Conservation (phyloP, 148 eudicot species). For the Amaranthus hypochondriacus region DNA sequence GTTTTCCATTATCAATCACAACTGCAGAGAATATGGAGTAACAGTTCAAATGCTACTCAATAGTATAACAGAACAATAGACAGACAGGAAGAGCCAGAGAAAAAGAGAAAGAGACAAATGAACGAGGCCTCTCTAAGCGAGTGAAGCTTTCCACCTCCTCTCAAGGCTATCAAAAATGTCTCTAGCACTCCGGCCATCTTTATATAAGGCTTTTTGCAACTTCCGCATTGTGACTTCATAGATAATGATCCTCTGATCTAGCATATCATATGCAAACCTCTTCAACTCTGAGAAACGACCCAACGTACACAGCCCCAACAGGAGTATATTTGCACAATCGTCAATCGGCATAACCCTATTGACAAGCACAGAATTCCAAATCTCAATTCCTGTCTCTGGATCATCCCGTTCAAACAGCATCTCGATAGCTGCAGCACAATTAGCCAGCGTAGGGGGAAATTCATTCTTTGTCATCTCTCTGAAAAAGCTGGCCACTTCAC, state of each 20-base stretch:
- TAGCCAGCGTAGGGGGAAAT: slow-evolving; percentile 48
- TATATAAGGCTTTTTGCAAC: slow-evolving; percentile 43
- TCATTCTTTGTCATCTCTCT: slow-evolving; percentile 80
- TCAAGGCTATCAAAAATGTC: slow-evolving; percentile 54
- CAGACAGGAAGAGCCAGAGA: not conserved
- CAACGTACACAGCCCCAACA: slow-evolving; percentile 50
- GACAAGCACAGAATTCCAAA: slow-evolving; percentile 64
- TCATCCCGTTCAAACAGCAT: slow-evolving; percentile 67
- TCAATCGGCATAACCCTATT: slow-evolving; percentile 43
- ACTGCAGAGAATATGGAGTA: not conserved
- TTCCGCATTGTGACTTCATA: slow-evolving; percentile 65
- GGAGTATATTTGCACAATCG: slow-evolving; percentile 63
- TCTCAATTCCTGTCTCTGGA: slow-evolving; percentile 68
- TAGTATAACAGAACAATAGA: no score
- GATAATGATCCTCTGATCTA: slow-evolving; percentile 58
- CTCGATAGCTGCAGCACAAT: slow-evolving; percentile 55
- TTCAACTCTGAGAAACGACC: slow-evolving; percentile 54
- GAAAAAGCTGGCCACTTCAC: slow-evolving; percentile 61
- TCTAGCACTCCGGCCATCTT: slow-evolving; percentile 45
- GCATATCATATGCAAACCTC: slow-evolving; percentile 54
- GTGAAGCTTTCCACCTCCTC: slow-evolving; percentile 59
- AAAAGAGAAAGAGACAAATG: not conserved
- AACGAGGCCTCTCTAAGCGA: slow-evolving; percentile 16
- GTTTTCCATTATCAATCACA: slow-evolving; percentile 1
- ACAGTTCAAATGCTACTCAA: slow-evolving; percentile 12